Conservation (phyloP, 345 rosid genomes). For the Citrus medica region DNA sequence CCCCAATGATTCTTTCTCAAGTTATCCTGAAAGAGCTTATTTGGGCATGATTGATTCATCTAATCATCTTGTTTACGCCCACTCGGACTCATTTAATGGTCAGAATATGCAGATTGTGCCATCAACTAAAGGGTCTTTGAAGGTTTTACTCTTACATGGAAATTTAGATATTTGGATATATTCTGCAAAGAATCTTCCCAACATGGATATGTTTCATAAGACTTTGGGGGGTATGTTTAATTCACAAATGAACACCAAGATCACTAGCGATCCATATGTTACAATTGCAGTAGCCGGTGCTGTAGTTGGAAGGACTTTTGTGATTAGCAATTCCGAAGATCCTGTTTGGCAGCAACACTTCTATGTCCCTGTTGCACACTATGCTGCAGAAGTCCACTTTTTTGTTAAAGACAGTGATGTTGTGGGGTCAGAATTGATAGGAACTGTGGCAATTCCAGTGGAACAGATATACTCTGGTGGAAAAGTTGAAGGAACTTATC, state of each 20-base stretch:
- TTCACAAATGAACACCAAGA: conserved; percentile 38
- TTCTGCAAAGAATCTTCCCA: conserved; percentile 79
- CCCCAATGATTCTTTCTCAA: conserved; percentile 56
- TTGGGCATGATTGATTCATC: conserved; percentile 43
- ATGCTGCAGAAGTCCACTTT: conserved; percentile 81
- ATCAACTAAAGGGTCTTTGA: conserved; percentile 61
- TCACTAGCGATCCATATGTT: conserved; percentile 95
- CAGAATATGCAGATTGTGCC: conserved; percentile 57
- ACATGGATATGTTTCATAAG: conserved; percentile 88
- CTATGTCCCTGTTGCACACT: conserved; percentile 84
- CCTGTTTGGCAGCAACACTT: conserved; percentile 92
- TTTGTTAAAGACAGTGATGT: conserved; percentile 86
- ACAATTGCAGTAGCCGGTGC: conserved; percentile 60
- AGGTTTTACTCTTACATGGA: conserved; percentile 82
- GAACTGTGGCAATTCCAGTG: conserved; percentile 75
- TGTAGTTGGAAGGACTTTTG: conserved; percentile 80
- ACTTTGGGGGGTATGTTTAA: conserved; percentile 74
- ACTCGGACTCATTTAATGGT: conserved; percentile 28
- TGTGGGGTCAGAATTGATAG: conserved; percentile 82
- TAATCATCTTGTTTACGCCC: conserved; percentile 19
- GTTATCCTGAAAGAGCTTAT: conserved; percentile 39
- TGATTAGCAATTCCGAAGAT: conserved; percentile 75
- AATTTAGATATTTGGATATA: conserved; percentile 74
- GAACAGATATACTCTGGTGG: conserved; percentile 62
- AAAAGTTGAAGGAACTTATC: conserved; percentile 64